Conservation (phyloP, 2,329 filamentous ascomycete species). For the Aspergillus sp. region DNA sequence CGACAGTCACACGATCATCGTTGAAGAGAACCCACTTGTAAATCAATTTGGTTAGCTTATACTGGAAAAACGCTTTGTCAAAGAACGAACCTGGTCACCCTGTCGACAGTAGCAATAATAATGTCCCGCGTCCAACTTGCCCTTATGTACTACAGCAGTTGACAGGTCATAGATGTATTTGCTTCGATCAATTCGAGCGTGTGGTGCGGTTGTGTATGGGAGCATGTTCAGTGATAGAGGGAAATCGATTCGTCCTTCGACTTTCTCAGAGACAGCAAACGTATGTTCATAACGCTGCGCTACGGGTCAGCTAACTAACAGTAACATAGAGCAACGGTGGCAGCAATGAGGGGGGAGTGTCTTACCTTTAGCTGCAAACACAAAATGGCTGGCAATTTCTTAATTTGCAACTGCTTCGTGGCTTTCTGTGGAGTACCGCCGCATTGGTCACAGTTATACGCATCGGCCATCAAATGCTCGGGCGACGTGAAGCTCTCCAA, state of each 20-base stretch:
- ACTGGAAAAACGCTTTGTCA: too few relatives aligned
- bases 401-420: conserved; percentile 74
- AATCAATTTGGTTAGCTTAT: conserved; percentile 2
- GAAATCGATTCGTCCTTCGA: conserved; percentile 78
- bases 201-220: conserved; percentile 68
- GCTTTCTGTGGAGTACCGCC: conserved; percentile 64
- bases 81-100: conserved; percentile 54
- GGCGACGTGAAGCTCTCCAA: conserved; percentile 79
- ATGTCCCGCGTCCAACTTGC: conserved; percentile 85
- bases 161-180: conserved; percentile 78
- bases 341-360: not conserved
- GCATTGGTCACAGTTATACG: conserved; percentile 80
- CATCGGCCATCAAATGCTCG: conserved; percentile 65
- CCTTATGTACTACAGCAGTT: conserved; percentile 86
- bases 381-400: conserved; percentile 76
- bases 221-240: conserved; percentile 82
- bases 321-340: not conserved
- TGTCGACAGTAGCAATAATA: conserved; percentile 85
- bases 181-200: conserved; percentile 25
- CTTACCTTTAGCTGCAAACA: conserved; percentile 85
- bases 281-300: conserved; percentile 64
- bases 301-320: not conserved
- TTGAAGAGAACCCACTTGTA: conserved; percentile 88
- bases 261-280: conserved; percentile 69
- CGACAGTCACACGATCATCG: conserved; percentile 82